These are phyloP conservation scores for Alternaria tenuissima DNA, from an alignment of 2,329 filamentous ascomycete genomes.

Conservation along the genomic window DNA sequence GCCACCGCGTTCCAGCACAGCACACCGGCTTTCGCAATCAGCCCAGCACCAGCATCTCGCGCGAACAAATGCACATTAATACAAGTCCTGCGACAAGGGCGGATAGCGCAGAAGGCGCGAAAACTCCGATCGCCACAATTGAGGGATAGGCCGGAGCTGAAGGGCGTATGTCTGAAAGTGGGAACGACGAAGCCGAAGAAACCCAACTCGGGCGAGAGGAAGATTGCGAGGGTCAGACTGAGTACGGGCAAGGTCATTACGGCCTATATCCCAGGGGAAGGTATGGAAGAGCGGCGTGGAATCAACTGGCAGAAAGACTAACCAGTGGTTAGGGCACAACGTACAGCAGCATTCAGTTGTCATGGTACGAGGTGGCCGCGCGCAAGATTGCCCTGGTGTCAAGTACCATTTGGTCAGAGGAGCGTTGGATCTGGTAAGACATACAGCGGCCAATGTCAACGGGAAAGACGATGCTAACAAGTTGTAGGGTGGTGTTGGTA, in stretches of 20 bases:
- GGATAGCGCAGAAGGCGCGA: slow-evolving; percentile 79
- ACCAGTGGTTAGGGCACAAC: slow-evolving; percentile 73
- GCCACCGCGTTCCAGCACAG: slow-evolving; percentile 31
- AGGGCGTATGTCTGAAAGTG: slow-evolving; percentile 95
- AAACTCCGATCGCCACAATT: slow-evolving; percentile 90
- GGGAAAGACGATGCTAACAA: slow-evolving; percentile 28
- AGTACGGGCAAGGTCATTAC: slow-evolving; percentile 88
- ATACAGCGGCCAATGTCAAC: neutral
- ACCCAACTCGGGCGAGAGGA: slow-evolving; percentile 96
- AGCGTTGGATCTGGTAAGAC: slow-evolving; percentile 86
- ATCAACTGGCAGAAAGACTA: slow-evolving; percentile 11
- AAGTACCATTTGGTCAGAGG: slow-evolving; percentile 93
- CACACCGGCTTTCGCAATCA: slow-evolving; percentile 32
- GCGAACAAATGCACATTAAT: slow-evolving; percentile 57
- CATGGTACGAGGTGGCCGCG: slow-evolving; percentile 88
- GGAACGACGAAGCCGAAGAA: slow-evolving; percentile 97
- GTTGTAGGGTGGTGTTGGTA: slow-evolving; percentile 84
- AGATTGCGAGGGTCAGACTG: slow-evolving; percentile 90
- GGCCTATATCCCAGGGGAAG: slow-evolving; percentile 95
- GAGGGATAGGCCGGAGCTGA: slow-evolving; percentile 78
- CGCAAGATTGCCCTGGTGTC: slow-evolving; percentile 98
- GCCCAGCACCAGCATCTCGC: slow-evolving; percentile 51
- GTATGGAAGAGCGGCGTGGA: slow-evolving; percentile 48
- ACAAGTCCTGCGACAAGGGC: slow-evolving; percentile 71
- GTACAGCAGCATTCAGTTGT: slow-evolving; percentile 99